phyloP scores from a whole-genome alignment of 2,329 filamentous ascomycete species.

The Dactylonectria estremocensis region DNA sequence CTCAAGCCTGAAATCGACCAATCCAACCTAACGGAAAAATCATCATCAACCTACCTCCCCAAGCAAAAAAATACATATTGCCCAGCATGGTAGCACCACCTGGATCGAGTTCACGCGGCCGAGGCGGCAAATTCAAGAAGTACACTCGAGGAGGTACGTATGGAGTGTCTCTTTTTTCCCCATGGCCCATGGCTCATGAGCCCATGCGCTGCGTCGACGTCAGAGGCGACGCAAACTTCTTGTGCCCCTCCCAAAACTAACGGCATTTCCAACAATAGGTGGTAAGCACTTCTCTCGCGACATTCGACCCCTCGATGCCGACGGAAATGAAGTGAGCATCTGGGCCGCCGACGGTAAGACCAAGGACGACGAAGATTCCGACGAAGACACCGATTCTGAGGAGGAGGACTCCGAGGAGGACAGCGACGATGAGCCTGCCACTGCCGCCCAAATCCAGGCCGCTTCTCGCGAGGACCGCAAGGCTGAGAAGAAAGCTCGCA shows the following conservation, averaged over 20 bases:
- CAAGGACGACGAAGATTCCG: conserved; percentile 65
- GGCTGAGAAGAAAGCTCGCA: conserved; percentile 89
- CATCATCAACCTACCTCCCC: conserved; percentile 18
- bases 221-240: conserved; percentile 6
- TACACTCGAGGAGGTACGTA: conserved; percentile 87
- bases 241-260: conserved; percentile 33
- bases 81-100: conserved; percentile 64
- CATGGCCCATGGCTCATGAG: conserved; percentile 5
- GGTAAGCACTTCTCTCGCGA: conserved; percentile 97
- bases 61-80: conserved; percentile 19
- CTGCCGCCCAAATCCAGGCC: conserved; percentile 57
- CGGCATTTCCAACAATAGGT: conserved; percentile 65
- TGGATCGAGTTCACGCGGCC: conserved; percentile 75
- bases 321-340: conserved; percentile 91
- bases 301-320: conserved; percentile 87
- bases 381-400: conserved; percentile 68
- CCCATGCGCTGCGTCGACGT: conserved; percentile 12
- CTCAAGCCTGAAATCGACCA: conserved; percentile 9
- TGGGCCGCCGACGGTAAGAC: conserved; percentile 77
- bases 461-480: conserved; percentile 88
- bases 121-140: conserved; percentile 95
- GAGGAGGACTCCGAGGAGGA: conserved; percentile 67
- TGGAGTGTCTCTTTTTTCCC: conserved; percentile 3
- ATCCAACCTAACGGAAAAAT: conserved; percentile 27
- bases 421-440: conserved; percentile 61